Evolutionary conservation across 352 stramenopile genomes (phyloP).

Genomic region (Phytopythium cucurbitacearum): DNA sequence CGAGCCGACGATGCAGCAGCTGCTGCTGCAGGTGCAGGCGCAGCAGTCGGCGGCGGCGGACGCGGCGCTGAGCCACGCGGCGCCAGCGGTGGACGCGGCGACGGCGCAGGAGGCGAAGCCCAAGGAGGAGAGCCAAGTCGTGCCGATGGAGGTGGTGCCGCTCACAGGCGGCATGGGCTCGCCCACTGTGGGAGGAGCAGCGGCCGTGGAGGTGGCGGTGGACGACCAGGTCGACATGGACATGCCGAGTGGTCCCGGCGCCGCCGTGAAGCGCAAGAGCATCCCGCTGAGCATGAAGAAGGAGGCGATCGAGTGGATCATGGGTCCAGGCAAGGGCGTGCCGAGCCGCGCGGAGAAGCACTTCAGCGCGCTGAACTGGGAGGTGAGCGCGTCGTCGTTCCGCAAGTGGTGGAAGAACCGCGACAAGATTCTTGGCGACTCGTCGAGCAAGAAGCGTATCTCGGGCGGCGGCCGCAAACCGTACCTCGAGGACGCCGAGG

Average conservation of each 20-base stretch:
- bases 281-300: slow-evolving; percentile 82
- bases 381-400: slow-evolving; percentile 74
- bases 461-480: slow-evolving; percentile 65
- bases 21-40: slow-evolving; percentile 51
- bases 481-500: slow-evolving; percentile 61
- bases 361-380: slow-evolving; percentile 65
- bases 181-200: slow-evolving; percentile 4
- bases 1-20: slow-evolving; percentile 47
- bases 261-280: slow-evolving; percentile 57
- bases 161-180: slow-evolving; percentile 17
- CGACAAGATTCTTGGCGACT: slow-evolving; percentile 72
- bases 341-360: slow-evolving; percentile 70
- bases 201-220: not conserved
- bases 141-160: slow-evolving; percentile 23
- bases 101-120: slow-evolving; percentile 9
- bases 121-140: slow-evolving; percentile 5
- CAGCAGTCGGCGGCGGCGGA: slow-evolving; percentile 24
- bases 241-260: not conserved
- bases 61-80: slow-evolving; percentile 3
- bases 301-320: slow-evolving; percentile 78
- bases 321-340: slow-evolving; percentile 63
- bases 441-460: slow-evolving; percentile 68
- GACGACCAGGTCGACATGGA: not conserved
- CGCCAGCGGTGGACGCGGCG: slow-evolving; percentile 9
- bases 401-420: slow-evolving; percentile 86